These are phyloP conservation scores for Cucurbitaria berberidis DNA, from an alignment of 2,329 filamentous ascomycete genomes.

Conservation along the genomic window DNA sequence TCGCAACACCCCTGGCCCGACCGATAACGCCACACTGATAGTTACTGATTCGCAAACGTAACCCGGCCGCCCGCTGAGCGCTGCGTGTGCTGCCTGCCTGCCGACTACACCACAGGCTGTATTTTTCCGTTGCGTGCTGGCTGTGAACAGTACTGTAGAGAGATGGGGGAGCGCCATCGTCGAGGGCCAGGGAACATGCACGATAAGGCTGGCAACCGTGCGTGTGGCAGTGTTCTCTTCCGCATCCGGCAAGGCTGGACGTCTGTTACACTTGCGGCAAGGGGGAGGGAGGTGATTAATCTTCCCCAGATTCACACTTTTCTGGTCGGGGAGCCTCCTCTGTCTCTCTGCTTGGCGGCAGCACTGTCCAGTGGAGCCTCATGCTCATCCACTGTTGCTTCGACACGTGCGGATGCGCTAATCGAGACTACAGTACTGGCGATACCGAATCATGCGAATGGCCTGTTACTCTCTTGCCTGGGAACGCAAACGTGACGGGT, in stretches of 20 bases:
- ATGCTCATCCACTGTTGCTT: slow-evolving; percentile 17
- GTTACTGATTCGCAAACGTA: slow-evolving; percentile 44
- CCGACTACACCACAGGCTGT: slow-evolving; percentile 10
- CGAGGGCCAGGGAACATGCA: neutral
- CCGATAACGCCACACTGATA: slow-evolving; percentile 37
- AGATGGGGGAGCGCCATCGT: neutral
- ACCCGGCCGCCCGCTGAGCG: slow-evolving; percentile 32
- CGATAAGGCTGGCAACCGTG: slow-evolving; percentile 16
- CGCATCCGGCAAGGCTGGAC: slow-evolving; percentile 32
- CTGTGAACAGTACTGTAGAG: neutral
- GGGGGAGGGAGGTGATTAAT: slow-evolving; percentile 34
- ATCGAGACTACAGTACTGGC: slow-evolving; percentile 5
- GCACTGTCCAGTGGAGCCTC: slow-evolving; percentile 2
- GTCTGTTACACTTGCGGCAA: slow-evolving; percentile 27
- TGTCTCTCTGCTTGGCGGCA: slow-evolving; percentile 11
- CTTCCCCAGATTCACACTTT: slow-evolving; percentile 30
- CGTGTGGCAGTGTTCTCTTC: slow-evolving; percentile 33
- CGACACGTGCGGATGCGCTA: slow-evolving; percentile 5
- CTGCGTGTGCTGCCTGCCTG: slow-evolving; percentile 16
- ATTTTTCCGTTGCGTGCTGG: neutral
- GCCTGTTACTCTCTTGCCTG: neutral
- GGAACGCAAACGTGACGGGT: neutral
- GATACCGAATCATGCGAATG: neutral
- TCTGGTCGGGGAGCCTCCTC: slow-evolving; percentile 31
- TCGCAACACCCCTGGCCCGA: slow-evolving; percentile 23